Evolutionary conservation across 2,329 filamentous ascomycete genomes (phyloP), one percentile per base, ranked within the genome.

Genomic region (Colletotrichum karsti): DNA sequence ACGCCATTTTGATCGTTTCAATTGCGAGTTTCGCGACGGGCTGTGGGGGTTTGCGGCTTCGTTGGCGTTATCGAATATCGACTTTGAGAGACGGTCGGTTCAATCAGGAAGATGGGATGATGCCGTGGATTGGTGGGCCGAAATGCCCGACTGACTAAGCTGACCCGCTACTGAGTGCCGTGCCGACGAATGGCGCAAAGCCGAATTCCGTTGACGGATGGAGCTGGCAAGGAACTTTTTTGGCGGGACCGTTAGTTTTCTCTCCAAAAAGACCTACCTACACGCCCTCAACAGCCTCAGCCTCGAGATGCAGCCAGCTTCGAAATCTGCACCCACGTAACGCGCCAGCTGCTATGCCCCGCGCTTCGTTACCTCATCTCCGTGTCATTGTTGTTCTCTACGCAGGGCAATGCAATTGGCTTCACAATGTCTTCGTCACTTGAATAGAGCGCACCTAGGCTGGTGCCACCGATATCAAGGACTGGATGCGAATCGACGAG

Each of bases 1-100:
- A 84, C 82, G 77, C 77, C 81, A 84, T 84, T 71, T 77, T 83
- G 77, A 74, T 71, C 44, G 72, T 72, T 73, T 67, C 72, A 67
- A 70, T 70, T 67, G 64, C 73, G 68, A 72, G 72, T 60, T 63
- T 69, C 65, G 70, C 41, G 53, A 22, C 42, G 72, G 61, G 62
- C 71, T 73, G 72, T 70, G 70, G 71, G 72, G 57, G 63, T 68
- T 70, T 73, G 59, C 70, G 26, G 63, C 63, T 53, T 67, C 48
- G 51, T 42, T 35, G 44, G 60, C 61, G 59, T 44, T 42, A 39
- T 65, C 73, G 46, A 70, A 39, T 67, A 72, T 74, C 72, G 73
- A 75, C 75, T 73, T 73, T 66, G 72, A 74, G 60, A 57, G 73
- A 65, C 62, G 71, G 73, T 71, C 72, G 75, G 58, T 53, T 50